Evolutionary conservation across 2,329 filamentous ascomycete species (phyloP).

Genomic region (Diaporthe aspalathi): DNA sequence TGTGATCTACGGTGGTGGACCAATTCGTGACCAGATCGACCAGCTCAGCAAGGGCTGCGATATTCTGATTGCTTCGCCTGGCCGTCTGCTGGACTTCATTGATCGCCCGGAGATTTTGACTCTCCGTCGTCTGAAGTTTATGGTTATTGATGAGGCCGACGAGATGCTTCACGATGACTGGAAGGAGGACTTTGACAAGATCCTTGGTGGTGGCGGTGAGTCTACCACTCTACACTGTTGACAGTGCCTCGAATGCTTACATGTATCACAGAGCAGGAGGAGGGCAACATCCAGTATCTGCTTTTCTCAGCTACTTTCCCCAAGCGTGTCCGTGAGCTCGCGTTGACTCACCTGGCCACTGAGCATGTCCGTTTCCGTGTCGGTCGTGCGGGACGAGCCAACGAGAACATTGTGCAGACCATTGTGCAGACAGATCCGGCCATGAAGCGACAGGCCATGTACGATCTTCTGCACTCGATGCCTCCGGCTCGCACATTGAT

Average conservation of each 20-base stretch:
- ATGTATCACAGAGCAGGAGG: constrained; percentile 73
- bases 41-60: constrained; percentile 89
- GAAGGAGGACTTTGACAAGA: constrained; percentile 78
- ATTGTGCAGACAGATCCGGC: constrained; percentile 74
- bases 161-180: constrained; percentile 88
- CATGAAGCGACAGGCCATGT: constrained; percentile 76
- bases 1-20: constrained; percentile 88
- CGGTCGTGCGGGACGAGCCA: constrained; percentile 86
- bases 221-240: constrained; percentile 37
- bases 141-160: constrained; percentile 93
- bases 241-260: constrained; percentile 42
- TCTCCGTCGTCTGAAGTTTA: constrained; percentile 80
- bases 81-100: constrained; percentile 88
- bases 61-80: constrained; percentile 87
- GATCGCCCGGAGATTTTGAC: constrained; percentile 75
- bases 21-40: constrained; percentile 73
- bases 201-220: constrained; percentile 85
- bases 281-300: constrained; percentile 75
- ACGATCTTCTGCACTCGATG: constrained; percentile 77
- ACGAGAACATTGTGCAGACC: constrained; percentile 84
- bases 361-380: constrained; percentile 85
- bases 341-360: constrained; percentile 78
- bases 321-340: constrained; percentile 79
- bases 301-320: constrained; percentile 98
- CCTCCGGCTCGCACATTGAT: constrained; percentile 84